Evolutionary conservation across 768 basidiomycete species (phyloP), one percentile per base, ranked within the genome.

Genomic region (Termitomyces sp.): DNA sequence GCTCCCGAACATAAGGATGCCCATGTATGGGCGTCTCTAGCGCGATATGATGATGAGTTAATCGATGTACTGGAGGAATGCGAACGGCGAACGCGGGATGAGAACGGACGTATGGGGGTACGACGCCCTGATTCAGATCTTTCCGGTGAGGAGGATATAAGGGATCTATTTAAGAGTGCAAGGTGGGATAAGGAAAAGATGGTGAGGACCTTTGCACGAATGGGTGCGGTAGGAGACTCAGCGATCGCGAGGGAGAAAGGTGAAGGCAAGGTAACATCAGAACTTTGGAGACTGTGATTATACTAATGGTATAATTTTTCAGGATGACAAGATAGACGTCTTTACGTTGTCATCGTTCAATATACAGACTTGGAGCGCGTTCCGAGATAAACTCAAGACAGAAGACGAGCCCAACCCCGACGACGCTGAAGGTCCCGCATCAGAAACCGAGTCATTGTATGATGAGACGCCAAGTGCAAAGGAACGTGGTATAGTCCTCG

Each of bases 151-250:
- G 71, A 75, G 50, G 66, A 68, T 27, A 55, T 85, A 54, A 64
- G 64, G 31, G 70, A 73, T 53, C 60, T 80, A 23, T 90, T 87
- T 61, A 65, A 62, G 58, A 76, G 71, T 42, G 85, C 79, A 11
- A 75, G 65, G 61, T 92, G 89, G 87, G 92, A 94, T 68, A 77
- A 71, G 45, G 70, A 69, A 56, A 93, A 92, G 77, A 92, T 93
- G 92, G 84, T 93, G 48, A 73, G 77, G 50, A 81, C 80, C 56
- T 93, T 92, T 71, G 87, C 88, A 1, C 77, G 81, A 59, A 71
- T 93, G 70, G 83, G 82, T 5, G 65, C 68, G 5, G 62, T 68
- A 14, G 70, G 69, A 7, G 70, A 72, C 5, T 64, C 66, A 6
- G 63, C 65, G 5, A 62, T 74, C 17, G 66, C 63, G 53, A 74